Base-by-base conservation (phyloP, 768 basidiomycete species). In the Psilocybe tampanensis region DNA sequence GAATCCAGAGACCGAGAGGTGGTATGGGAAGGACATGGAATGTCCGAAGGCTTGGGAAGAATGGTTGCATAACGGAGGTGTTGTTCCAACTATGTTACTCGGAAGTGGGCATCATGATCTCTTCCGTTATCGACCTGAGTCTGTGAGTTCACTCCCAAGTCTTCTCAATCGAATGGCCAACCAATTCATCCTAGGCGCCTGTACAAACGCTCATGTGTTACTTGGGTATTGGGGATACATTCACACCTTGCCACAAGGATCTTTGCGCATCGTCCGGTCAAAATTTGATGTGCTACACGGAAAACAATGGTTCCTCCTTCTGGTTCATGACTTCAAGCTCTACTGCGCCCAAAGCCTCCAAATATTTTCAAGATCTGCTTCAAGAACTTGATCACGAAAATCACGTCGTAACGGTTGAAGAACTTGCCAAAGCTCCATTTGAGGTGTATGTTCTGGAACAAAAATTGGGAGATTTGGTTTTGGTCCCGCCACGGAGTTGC, bases 171-270 rank as follows among this genome's bases (percentile, higher is more conserved):
- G 12, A 19, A 33, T 21, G 41, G 50, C 36, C 33, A 47, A 54
- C 57, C 49, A 47, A 54, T 11, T 57, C 33, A 19, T 42, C 32
- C 52, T 5, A 90, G 89, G 75, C 76, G 43, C 74, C 73, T 23
- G 83, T 91, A 2, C 87, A 93, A 64, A 92, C 90, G 0, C 72
- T 94, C 3, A 92, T 94, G 90, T 92, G 89, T 64, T 94, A 94
- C 64, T 70, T 92, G 6, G 92, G 92, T 7, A 76, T 88, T 54
- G 89, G 88, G 0, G 92, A 90, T 59, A 94, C 92, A 0, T 92
- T 84, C 68, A 94, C 92, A 0, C 87, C 92, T 1, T 88, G 84
- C 55, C 92, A 94, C 66, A 94, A 93, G 67, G 92, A 94, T 70
- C 79, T 88, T 0, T 94, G 92, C 63, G 90, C 83, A 1, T 92